phyloP scores from a whole-genome alignment of 768 basidiomycete genomes.

The Plicaturopsis crispa region DNA sequence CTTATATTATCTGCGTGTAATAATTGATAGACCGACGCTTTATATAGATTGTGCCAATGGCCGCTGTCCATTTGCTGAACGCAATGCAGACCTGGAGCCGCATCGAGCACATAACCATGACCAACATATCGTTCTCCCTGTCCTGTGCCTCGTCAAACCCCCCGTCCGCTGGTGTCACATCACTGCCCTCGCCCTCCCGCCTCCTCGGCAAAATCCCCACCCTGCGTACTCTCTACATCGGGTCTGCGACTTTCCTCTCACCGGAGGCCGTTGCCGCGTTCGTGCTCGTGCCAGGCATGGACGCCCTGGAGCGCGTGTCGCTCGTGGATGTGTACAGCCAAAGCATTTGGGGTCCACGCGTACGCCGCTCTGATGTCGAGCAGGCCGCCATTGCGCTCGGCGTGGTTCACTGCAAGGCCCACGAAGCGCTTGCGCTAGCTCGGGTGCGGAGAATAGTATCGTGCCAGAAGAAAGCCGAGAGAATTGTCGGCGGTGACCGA shows the following conservation, averaged over 20 bases:
- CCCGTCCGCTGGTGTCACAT: constrained; percentile 7
- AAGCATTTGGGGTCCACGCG: constrained; percentile 52
- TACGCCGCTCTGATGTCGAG: constrained; percentile 43
- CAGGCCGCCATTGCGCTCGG: constrained; percentile 17
- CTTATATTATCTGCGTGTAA: background rate
- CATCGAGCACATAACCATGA: constrained; percentile 36
- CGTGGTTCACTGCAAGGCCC: constrained; percentile 5
- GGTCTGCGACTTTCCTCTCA: constrained; percentile 40
- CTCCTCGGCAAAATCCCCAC: constrained; percentile 30
- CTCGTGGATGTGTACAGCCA: constrained; percentile 47
- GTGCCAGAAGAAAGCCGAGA: constrained; percentile 45
- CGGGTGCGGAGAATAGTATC: constrained; percentile 31
- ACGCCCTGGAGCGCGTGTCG: constrained; percentile 24
- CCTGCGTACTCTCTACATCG: constrained; percentile 36
- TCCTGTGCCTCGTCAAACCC: constrained; percentile 25
- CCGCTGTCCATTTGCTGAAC: constrained; percentile 28
- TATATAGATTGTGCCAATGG: constrained; percentile 34
- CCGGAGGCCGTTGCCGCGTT: constrained; percentile 30
- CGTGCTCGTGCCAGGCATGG: constrained; percentile 13
- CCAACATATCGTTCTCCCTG: too few species aligned
- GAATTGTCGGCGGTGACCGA: constrained; percentile 47
- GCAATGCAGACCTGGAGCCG: constrained; percentile 34
- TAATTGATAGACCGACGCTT: background rate
- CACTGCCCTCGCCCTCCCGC: constrained; percentile 7
- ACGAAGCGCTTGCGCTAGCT: constrained; percentile 16